phyloP scores from a whole-genome alignment of 352 stramenopile species.

The Pythium aquatile region DNA sequence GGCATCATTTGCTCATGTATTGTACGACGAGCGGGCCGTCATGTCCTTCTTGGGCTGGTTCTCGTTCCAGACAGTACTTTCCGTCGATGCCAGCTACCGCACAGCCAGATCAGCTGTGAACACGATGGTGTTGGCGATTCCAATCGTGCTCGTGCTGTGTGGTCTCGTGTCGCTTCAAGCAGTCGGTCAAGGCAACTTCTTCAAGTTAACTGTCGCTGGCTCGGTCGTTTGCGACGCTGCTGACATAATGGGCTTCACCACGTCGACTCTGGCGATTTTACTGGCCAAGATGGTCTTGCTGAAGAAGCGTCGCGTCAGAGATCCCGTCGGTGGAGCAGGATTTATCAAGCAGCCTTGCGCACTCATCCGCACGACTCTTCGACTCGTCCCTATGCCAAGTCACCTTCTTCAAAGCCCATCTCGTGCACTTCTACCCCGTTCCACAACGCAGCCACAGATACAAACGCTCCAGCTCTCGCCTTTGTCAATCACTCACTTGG shows the following conservation, averaged over 20 bases:
- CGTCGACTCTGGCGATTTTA: conserved; percentile 2
- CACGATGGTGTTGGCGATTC: background rate
- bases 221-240: background rate
- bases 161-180: conserved; percentile 2
- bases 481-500: background rate
- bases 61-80: conserved; percentile 3
- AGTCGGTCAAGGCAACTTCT: conserved; percentile 2
- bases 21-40: conserved; percentile 1
- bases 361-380: conserved; percentile 1
- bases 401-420: background rate
- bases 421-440: background rate
- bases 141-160: conserved; percentile 1
- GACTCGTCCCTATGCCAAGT: background rate
- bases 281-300: conserved; percentile 15
- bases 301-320: conserved; percentile 1
- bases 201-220: background rate
- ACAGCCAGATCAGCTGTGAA: background rate
- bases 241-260: conserved; percentile 11
- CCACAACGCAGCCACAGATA: background rate
- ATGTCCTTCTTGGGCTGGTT: conserved; percentile 10
- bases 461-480: conserved; percentile 11
- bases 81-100: conserved; percentile 6
- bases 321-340: background rate
- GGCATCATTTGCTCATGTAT: conserved; percentile 1
- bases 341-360: background rate